Evolutionary conservation across 2,329 filamentous ascomycete genomes (phyloP).

Genomic region (Pseudocercospora eumusae): DNA sequence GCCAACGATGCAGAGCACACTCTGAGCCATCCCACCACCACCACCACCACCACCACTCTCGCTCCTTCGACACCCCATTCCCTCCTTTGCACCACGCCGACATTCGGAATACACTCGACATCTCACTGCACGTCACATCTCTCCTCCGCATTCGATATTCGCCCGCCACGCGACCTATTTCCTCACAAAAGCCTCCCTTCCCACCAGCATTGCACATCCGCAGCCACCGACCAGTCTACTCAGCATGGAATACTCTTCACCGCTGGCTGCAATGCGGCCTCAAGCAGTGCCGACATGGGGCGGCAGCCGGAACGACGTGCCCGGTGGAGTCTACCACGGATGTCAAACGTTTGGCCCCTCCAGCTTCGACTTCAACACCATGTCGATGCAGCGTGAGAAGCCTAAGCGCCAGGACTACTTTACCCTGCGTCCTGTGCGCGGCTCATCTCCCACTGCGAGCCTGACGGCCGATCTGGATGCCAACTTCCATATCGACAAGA

Average conservation of each 20-base stretch:
- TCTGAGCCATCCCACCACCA: conserved; percentile 1
- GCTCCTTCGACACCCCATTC: conserved; percentile 9
- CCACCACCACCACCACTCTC: conserved; percentile 1
- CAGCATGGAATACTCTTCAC: conserved; percentile 88
- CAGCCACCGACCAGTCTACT: conserved; percentile 13
- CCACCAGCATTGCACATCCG: conserved; percentile 23
- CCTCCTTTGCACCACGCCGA: conserved; percentile 6
- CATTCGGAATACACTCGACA: conserved; percentile 9
- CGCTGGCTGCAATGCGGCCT: conserved; percentile 88
- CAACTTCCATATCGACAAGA: conserved; percentile 94
- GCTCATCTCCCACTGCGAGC: conserved; percentile 87
- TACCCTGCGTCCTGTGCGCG: conserved; percentile 69
- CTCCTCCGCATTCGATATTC: conserved; percentile 15
- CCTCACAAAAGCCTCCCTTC: background rate
- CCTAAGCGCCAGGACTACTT: conserved; percentile 76
- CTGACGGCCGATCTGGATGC: conserved; percentile 92
- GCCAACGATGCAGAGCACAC: background rate
- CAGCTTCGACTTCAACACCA: conserved; percentile 73
- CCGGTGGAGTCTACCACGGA: conserved; percentile 55
- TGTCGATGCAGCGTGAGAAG: conserved; percentile 72
- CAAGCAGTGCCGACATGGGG: conserved; percentile 65
- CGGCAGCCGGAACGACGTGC: conserved; percentile 55
- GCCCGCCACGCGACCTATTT: conserved; percentile 7
- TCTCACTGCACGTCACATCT: conserved; percentile 13
- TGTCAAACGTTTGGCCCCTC: conserved; percentile 61